Base-by-base conservation (phyloP, 345 rosid species). In the Citrus inodora region DNA sequence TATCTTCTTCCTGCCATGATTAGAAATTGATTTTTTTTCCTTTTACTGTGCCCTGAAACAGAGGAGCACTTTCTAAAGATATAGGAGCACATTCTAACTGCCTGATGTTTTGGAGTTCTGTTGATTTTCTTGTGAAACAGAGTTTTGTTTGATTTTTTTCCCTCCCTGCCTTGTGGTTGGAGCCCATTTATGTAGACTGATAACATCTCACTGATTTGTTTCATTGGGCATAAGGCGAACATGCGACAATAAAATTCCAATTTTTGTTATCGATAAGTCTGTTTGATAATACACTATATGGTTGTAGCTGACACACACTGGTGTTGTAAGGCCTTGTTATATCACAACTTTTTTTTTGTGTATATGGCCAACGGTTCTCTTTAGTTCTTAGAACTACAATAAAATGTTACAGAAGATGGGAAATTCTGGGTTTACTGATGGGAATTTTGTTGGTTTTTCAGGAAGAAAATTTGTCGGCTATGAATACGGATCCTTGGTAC, bases 401-500 rank as follows among this genome's bases (percentile, higher is more conserved):
- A n/a, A 58, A 56, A 5, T 42, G 22, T 27, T 27, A 27, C 30
- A 6, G 61, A 46, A 6, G 61, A 46, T 4, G 65, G 51, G 33
- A 55, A 51, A 7, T 53, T 62, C 30, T 48, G 70, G 48, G 46
- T 75, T 75, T 48, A 32, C 62, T 64, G 16, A 64, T 32, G 30
- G 71, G n/a, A 30, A 42, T 2, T 72, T 72, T 14, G 64, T 25
- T 72, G 37, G 22, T 61, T 79, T 85, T 82, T 56, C 96, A 97
- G 98, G 99, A 93, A 86, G 99, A 97, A 80, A 97, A 97, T 83
- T 87, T 97, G 77, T 93, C 98, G 11, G 91, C 98, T 7, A 93
- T 97, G 98, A 94, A 97, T 76, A 93, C 98, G 0, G 98, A 94
- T 88, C 99, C 98, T 30, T 93, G 95, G 94, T 94, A 93, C 88